Base-by-base conservation (phyloP, 2,329 filamentous ascomycete species). In the Trichoderma atroviride region DNA sequence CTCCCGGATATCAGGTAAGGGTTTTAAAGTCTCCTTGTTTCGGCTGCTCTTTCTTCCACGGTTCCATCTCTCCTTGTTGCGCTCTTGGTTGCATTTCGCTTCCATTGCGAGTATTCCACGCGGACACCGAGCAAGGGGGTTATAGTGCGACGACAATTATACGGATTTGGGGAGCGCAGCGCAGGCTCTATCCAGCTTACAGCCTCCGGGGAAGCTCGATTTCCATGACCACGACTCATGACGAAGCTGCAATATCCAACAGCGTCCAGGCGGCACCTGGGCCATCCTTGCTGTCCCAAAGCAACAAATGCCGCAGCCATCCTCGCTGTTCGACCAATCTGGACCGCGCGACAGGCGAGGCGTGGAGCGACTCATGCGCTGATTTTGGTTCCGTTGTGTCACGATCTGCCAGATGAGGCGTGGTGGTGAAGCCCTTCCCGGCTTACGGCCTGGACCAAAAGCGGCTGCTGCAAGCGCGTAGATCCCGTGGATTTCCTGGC, bases 331-430 rank as follows among this genome's bases (percentile, higher is more conserved):
- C 40, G 59, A 64, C 67, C 60, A 64, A 53, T 33, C 57, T 50
- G 31, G 19, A 61, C 29, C 50, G 47, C 61, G 24, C 52, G 31
- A 47, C 57, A 31, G 57, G 61, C 31, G 65, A 63, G 37, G 43
- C 67, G 67, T 69, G 67, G 60, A 69, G 56, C 65, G 65, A 57
- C 22, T 40, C 59, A 59, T 64, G 67, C 67, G 67, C 59, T 33
- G 52, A 58, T 63, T 63, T 31, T 47, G 14, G 14, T 55, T 57
- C 24, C 40, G 31, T 35, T 33, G 52, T 64, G 67, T 64, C 67
- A 69, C 58, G 60, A 62, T 33, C 55, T 59, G 22, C 58, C n/a
- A 57, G 47, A 53, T 55, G 33, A 53, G 57, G 57, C 53, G 53
- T 68, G 55, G 64, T 60, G 56, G 52, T 59, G 33, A 57, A 47